Conservation (phyloP, 352 stramenopile species). For the Pythium chondricola region DNA sequence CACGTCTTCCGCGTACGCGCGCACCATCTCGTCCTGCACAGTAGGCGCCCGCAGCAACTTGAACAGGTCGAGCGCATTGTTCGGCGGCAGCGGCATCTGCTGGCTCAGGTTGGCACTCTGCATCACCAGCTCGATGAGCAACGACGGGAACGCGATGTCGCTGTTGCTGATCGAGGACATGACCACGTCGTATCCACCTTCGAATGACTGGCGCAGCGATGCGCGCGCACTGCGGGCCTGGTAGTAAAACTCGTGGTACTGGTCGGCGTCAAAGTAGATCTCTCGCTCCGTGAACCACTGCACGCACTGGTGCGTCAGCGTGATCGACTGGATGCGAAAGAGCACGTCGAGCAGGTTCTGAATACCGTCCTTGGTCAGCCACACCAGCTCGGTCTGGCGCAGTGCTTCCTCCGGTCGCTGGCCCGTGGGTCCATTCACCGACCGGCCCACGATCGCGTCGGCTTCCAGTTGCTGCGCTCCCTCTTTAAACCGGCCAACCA, state of each 20-base stretch:
- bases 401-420: slow-evolving; percentile 17
- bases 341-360: slow-evolving; percentile 67
- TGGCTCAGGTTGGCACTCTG: slow-evolving; percentile 49
- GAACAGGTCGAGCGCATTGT: slow-evolving; percentile 27
- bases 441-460: slow-evolving; percentile 18
- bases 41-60: slow-evolving; percentile 34
- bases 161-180: slow-evolving; percentile 46
- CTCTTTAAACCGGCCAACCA: slow-evolving; percentile 64
- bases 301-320: slow-evolving; percentile 53
- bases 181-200: slow-evolving; percentile 50
- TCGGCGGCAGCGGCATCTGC: slow-evolving; percentile 28
- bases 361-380: slow-evolving; percentile 54
- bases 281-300: slow-evolving; percentile 57
- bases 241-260: slow-evolving; percentile 67
- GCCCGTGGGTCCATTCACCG: neutral
- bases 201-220: slow-evolving; percentile 59
- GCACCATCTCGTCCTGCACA: slow-evolving; percentile 53
- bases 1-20: slow-evolving; percentile 61
- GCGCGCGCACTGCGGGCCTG: slow-evolving; percentile 41
- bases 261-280: slow-evolving; percentile 33
- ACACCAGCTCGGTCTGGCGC: slow-evolving; percentile 63
- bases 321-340: slow-evolving; percentile 48
- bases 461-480: slow-evolving; percentile 39
- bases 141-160: slow-evolving; percentile 39
- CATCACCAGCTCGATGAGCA: slow-evolving; percentile 75